Percentiles rank a stretch among this genome's conserved stretches.
These are phyloP conservation scores for Kwoniella botswanensis DNA, from an alignment of 768 basidiomycete species.

Conservation along the genomic window DNA sequence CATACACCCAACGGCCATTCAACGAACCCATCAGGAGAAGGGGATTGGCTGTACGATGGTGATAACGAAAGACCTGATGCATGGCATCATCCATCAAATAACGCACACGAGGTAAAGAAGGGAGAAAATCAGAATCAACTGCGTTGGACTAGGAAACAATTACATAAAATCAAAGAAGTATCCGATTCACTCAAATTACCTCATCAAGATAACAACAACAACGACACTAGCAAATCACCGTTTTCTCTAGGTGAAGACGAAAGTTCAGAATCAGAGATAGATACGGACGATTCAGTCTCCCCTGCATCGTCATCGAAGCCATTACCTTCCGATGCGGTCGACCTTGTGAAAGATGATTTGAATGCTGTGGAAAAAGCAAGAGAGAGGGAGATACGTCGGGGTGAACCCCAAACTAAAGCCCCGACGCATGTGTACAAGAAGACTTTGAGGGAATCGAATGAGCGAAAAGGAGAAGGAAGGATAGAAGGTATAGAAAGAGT, in stretches of 20 bases:
- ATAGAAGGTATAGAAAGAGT: conserved; percentile 22
- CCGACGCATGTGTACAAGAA: conserved; percentile 49
- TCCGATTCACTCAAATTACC: conserved; percentile 4
- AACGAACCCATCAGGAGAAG: conserved; percentile 24
- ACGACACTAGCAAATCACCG: conserved; percentile 16
- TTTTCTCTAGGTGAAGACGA: conserved; percentile 47
- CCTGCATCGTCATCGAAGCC: conserved; percentile 30
- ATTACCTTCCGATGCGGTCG: conserved; percentile 71
- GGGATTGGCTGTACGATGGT: conserved; percentile 51
- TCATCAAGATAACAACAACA: conserved; percentile 1
- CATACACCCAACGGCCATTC: conserved; percentile 22
- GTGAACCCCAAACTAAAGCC: conserved; percentile 63
- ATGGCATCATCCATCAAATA: conserved; percentile 32
- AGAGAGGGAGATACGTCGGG: conserved; percentile 66
- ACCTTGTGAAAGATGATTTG: conserved; percentile 78
- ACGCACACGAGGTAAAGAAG: not conserved
- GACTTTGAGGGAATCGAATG: conserved; percentile 11
- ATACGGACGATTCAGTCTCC: conserved; percentile 41
- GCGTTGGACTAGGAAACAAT: conserved; percentile 34
- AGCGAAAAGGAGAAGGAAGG: conserved; percentile 14
- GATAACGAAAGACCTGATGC: conserved; percentile 46
- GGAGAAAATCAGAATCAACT: conserved; percentile 22
- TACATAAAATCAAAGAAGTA: conserved; percentile 21
- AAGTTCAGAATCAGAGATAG: conserved; percentile 31
- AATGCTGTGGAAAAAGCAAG: conserved; percentile 64